Conservation (phyloP, 805 yeast genomes). For the Candida pseudoglaebosa region DNA sequence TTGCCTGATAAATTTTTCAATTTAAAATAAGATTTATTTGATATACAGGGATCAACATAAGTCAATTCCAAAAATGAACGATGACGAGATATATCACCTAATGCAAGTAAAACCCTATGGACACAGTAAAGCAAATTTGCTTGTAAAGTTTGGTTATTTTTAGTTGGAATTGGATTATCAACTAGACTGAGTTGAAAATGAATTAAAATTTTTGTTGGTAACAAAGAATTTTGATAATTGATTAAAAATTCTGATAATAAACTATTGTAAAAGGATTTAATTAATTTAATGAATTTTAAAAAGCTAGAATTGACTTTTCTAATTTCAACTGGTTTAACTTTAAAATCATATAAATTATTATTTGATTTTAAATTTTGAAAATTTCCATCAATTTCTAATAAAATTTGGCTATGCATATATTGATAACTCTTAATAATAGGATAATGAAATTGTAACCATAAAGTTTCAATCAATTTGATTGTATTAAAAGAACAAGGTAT, state of each 20-base stretch:
- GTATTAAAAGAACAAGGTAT: constrained; percentile 33
- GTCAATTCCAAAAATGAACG: constrained; percentile 46
- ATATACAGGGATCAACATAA: constrained; percentile 34
- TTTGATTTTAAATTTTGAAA: constrained; percentile 13
- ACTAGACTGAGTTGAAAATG: constrained; percentile 21
- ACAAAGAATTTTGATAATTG: constrained; percentile 30
- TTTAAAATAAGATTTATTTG: constrained; percentile 25
- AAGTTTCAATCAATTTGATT: constrained; percentile 33
- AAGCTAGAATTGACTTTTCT: constrained; percentile 52
- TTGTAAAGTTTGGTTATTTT: constrained; percentile 16
- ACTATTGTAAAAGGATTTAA: constrained; percentile 44
- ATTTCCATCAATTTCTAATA: constrained; percentile 13
- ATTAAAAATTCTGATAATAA: constrained; percentile 39
- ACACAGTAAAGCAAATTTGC: constrained; percentile 39
- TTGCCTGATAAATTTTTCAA: constrained; percentile 20
- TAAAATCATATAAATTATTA: constrained; percentile 15
- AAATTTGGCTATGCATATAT: constrained; percentile 27
- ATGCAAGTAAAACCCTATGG: constrained; percentile 47
- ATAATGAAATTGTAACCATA: constrained; percentile 63
- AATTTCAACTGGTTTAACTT: constrained; percentile 46
- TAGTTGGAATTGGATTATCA: constrained; percentile 9
- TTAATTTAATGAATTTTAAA: constrained; percentile 45
- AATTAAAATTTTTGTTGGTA: constrained; percentile 28
- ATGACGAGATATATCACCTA: constrained; percentile 60
- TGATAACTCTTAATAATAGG: constrained; percentile 61